phyloP scores from a whole-genome alignment of 2,329 filamentous ascomycete species.

The Samsoniella hepiali region DNA sequence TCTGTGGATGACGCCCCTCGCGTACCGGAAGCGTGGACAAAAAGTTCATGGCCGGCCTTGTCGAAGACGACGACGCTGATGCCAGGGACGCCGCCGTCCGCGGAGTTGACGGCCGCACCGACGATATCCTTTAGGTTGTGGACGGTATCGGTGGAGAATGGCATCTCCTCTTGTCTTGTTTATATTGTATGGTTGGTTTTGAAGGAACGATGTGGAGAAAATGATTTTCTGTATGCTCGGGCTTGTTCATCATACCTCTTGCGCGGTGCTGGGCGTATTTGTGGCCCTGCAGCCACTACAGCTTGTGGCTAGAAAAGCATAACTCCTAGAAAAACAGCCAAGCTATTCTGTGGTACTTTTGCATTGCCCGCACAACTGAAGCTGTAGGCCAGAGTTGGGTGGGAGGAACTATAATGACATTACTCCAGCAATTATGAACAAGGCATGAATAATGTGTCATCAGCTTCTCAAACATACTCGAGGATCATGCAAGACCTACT shows the following conservation, averaged over 20 bases:
- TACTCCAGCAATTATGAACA: too few species aligned
- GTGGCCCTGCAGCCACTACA: not conserved
- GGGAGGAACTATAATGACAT: too few species aligned
- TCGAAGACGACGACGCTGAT: slow-evolving; percentile 16
- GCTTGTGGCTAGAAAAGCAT: too few species aligned
- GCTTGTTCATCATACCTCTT: not conserved
- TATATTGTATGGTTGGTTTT: slow-evolving; percentile 28
- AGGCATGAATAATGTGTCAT: too few species aligned
- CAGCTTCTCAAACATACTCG: too few species aligned
- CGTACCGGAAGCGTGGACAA: slow-evolving; percentile 47
- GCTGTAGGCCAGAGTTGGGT: too few species aligned
- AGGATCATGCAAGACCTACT: too few species aligned
- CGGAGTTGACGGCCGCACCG: not conserved
- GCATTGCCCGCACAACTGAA: not conserved
- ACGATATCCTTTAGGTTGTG: not conserved
- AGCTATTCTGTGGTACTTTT: not conserved
- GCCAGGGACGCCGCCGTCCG: slow-evolving; percentile 2
- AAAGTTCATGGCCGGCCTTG: slow-evolving; percentile 27
- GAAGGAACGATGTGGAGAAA: slow-evolving; percentile 31
- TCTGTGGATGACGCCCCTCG: slow-evolving; percentile 42
- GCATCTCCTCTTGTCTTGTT: not conserved
- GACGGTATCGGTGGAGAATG: not conserved
- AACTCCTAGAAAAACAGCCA: too few species aligned
- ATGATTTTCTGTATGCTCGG: slow-evolving; percentile 7
- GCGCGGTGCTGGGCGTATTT: not conserved